Conservation (phyloP, 2,329 filamentous ascomycete genomes). For the Trichophyton benhamiae region DNA sequence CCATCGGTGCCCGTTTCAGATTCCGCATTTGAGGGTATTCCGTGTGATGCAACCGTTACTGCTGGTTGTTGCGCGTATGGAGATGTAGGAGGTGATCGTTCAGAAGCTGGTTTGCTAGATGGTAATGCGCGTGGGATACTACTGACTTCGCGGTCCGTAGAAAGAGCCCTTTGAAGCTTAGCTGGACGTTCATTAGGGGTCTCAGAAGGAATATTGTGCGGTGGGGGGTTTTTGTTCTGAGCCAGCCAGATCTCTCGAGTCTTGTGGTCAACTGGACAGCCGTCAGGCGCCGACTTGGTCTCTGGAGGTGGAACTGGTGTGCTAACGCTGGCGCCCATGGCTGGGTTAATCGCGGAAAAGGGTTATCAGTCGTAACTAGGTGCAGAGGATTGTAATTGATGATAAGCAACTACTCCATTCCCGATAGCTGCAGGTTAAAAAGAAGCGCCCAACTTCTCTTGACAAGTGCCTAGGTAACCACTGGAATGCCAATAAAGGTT, state of each 20-base stretch:
- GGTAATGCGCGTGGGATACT: conserved; percentile 58
- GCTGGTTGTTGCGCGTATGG: conserved; percentile 19
- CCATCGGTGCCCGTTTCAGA: conserved; percentile 60
- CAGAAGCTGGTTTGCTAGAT: conserved; percentile 11
- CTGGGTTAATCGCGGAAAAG: conserved; percentile 3
- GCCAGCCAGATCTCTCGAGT: conserved; percentile 77
- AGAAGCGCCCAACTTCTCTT: no score
- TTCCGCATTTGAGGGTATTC: conserved; percentile 58
- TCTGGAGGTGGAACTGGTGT: conserved; percentile 19
- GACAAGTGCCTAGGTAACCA: no score
- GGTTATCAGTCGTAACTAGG: not conserved
- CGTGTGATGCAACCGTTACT: conserved; percentile 21
- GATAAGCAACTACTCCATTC: no score
- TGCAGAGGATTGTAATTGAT: no score
- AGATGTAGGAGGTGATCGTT: conserved; percentile 18
- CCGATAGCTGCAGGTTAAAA: no score
- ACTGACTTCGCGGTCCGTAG: conserved; percentile 59
- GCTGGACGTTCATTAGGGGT: conserved; percentile 13
- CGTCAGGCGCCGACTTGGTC: conserved; percentile 24
- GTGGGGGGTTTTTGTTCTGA: conserved; percentile 42
- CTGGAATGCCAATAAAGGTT: no score
- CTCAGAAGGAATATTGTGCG: conserved; percentile 22
- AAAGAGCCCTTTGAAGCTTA: conserved; percentile 39
- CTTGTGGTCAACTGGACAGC: conserved; percentile 83
- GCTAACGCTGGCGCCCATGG: conserved; percentile 31